Percentiles rank a stretch among this genome's conserved stretches.
Conservation (phyloP, 2,329 filamentous ascomycete species). For the Polychaeton citri region DNA sequence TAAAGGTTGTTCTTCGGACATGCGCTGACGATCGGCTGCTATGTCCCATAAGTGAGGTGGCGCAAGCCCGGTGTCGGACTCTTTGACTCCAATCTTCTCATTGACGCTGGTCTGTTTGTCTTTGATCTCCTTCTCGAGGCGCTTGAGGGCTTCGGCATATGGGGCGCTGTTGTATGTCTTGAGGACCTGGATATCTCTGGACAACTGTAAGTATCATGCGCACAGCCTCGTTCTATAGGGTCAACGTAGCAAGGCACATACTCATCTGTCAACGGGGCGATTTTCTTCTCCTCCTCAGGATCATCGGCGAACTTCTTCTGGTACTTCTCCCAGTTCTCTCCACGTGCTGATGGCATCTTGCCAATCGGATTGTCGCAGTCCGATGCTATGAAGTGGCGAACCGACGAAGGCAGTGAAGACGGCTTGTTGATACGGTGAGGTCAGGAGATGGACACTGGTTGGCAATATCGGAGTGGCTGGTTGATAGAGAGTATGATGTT, state of each 20-base stretch:
- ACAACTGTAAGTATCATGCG: slow-evolving; percentile 17
- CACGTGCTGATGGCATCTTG: slow-evolving; percentile 83
- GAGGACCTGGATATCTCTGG: slow-evolving; percentile 93
- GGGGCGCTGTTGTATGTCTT: slow-evolving; percentile 98
- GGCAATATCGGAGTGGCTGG: no score
- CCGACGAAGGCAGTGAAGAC: no score
- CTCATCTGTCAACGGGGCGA: slow-evolving; percentile 93
- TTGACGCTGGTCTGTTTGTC: slow-evolving; percentile 97
- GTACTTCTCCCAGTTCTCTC: slow-evolving; percentile 96
- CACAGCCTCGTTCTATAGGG: no score
- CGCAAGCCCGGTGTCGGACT: slow-evolving; percentile 96
- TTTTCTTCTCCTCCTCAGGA: slow-evolving; percentile 98
- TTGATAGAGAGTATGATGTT: neutral
- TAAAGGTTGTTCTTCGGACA: slow-evolving; percentile 94
- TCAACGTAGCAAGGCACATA: slow-evolving; percentile 44
- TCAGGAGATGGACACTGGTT: no score
- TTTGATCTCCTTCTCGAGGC: slow-evolving; percentile 98
- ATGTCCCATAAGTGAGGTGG: slow-evolving; percentile 99
- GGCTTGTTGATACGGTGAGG: no score
- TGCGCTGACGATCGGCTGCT: slow-evolving; percentile 92
- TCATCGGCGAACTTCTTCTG: slow-evolving; percentile 94
- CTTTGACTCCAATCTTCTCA: slow-evolving; percentile 84
- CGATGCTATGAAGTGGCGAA: no score
- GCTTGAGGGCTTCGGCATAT: slow-evolving; percentile 86
- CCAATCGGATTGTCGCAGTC: no score